Percentiles rank a stretch among this genome's conserved stretches.
Evolutionary conservation across 352 stramenopile genomes (phyloP).

Genomic region (Thraustochytrium aureum): DNA sequence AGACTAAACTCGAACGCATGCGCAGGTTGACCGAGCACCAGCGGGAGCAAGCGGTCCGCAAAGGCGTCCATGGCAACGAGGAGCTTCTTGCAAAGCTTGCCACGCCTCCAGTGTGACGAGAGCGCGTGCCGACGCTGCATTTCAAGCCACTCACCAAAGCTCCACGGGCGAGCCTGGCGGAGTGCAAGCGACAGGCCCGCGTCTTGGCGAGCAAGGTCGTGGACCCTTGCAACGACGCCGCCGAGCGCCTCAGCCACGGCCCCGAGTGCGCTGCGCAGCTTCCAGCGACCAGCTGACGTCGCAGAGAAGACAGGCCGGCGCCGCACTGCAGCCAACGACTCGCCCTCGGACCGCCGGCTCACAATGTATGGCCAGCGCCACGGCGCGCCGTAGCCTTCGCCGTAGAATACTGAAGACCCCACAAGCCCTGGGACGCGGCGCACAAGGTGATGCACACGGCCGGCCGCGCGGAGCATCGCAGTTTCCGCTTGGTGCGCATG

Average conservation of each 20-base stretch:
- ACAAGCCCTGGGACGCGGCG: neutral
- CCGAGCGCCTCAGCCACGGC: constrained; percentile 8
- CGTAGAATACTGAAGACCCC: neutral
- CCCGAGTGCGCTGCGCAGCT: neutral
- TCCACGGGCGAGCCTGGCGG: neutral
- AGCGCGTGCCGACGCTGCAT: constrained; percentile 9
- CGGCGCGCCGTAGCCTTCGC: constrained; percentile 9
- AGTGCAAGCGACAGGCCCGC: neutral
- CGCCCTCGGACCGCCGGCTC: neutral
- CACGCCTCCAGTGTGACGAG: neutral
- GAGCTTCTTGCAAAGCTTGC: neutral
- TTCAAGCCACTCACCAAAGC: neutral
- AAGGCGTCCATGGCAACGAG: neutral
- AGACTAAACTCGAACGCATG: neutral
- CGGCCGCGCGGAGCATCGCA: neutral
- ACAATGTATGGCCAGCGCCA: constrained; percentile 43
- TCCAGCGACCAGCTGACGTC: neutral
- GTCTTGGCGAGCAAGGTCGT: neutral
- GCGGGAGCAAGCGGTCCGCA: neutral
- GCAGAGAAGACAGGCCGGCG: neutral
- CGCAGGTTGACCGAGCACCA: neutral
- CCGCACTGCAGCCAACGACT: neutral
- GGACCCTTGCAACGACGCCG: neutral
- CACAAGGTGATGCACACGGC: neutral
- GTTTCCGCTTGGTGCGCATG: neutral